Conservation (phyloP, 345 rosid species). For the Lenwebbia sp. region DNA sequence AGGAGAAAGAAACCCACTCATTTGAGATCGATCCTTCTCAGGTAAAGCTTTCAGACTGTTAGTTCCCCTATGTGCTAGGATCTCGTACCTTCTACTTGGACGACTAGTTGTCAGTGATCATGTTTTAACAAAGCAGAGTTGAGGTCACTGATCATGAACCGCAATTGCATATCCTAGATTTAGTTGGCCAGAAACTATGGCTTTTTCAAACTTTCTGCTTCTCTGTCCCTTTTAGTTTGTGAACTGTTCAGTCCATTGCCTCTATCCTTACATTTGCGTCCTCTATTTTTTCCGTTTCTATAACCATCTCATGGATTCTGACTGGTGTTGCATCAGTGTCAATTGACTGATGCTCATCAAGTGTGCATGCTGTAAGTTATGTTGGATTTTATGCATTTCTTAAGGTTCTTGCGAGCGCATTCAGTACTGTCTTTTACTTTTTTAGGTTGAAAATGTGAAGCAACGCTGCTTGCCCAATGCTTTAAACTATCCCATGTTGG, state of each 20-base stretch:
- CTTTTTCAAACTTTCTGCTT: neutral
- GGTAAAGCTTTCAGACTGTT: conserved; percentile 20
- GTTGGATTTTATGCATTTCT: neutral
- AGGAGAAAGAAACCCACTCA: conserved; percentile 89
- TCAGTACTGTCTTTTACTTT: neutral
- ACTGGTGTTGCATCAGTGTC: neutral
- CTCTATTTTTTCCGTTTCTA: neutral
- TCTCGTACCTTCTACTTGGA: neutral
- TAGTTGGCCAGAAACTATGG: neutral
- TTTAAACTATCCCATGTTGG: conserved; percentile 95
- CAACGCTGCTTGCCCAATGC: conserved; percentile 98
- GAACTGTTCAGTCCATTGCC: neutral
- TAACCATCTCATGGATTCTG: neutral
- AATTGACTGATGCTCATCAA: neutral
- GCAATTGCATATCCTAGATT: neutral
- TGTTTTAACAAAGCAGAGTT: neutral
- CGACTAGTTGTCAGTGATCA: neutral
- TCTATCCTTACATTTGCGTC: neutral
- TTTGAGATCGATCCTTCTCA: conserved; percentile 87
- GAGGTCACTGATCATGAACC: neutral
- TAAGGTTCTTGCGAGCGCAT: neutral
- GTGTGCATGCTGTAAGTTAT: neutral
- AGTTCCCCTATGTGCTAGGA: neutral
- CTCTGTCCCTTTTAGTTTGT: neutral
- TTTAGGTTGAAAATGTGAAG: conserved; percentile 93